These are phyloP conservation scores for Linum lewisii DNA, from an alignment of 345 rosid genomes.

Conservation along the genomic window DNA sequence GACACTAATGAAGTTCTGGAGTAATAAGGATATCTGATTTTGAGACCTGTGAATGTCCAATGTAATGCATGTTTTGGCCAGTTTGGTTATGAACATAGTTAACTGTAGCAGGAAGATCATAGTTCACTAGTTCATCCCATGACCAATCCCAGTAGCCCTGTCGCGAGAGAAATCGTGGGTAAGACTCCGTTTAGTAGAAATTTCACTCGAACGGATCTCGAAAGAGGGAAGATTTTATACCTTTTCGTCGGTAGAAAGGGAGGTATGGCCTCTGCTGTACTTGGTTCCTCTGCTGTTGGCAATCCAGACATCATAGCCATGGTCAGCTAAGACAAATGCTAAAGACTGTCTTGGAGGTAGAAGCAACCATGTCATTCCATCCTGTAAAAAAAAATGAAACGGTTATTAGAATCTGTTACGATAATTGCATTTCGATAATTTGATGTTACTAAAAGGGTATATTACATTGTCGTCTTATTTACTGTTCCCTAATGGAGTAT, in stretches of 20 bases:
- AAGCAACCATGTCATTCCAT: slow-evolving; percentile 35
- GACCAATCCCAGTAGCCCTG: slow-evolving; percentile 29
- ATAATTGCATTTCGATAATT: too few species aligned
- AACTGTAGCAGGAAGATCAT: slow-evolving; percentile 21
- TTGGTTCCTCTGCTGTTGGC: slow-evolving; percentile 42
- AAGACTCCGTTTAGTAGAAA: neutral
- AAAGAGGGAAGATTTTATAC: slow-evolving; percentile 2
- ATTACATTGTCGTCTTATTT: too few species aligned
- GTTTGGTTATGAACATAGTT: slow-evolving; percentile 18
- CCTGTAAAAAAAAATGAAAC: slow-evolving; percentile 22
- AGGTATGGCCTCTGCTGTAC: slow-evolving; percentile 29
- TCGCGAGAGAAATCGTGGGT: neutral
- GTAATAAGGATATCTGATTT: neutral
- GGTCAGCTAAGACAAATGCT: slow-evolving; percentile 42
- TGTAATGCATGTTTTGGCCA: slow-evolving; percentile 23
- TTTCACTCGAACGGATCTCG: slow-evolving; percentile 1
- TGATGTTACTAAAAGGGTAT: too few species aligned
- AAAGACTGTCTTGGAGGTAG: slow-evolving; percentile 35
- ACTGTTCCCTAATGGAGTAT: too few species aligned
- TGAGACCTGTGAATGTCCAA: slow-evolving; percentile 31
- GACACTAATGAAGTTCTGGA: neutral
- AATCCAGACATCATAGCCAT: slow-evolving; percentile 42
- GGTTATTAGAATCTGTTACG: too few species aligned
- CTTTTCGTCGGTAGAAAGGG: slow-evolving; percentile 24
- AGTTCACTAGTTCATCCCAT: slow-evolving; percentile 24